Evolutionary conservation across 176 grass and related monocot species (phyloP).

Genomic region (Oryza brachyantha): DNA sequence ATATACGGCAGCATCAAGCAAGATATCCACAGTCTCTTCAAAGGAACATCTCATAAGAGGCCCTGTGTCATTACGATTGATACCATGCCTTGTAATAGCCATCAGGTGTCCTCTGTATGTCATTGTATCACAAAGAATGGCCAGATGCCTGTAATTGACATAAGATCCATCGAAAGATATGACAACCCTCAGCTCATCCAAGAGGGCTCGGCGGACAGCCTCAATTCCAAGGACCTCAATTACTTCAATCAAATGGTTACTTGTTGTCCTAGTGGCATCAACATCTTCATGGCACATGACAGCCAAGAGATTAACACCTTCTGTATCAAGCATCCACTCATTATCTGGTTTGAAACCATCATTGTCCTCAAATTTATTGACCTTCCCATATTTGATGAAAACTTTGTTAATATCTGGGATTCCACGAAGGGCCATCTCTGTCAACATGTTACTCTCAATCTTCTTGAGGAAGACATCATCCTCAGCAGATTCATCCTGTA

Average conservation of each 20-base stretch:
- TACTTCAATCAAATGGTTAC: slow-evolving; percentile 96
- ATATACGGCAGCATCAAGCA: slow-evolving; percentile 89
- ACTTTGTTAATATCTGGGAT: slow-evolving; percentile 99
- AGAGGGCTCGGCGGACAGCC: slow-evolving; percentile 77
- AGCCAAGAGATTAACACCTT: slow-evolving; percentile 94
- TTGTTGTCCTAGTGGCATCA: slow-evolving; percentile 92
- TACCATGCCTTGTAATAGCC: slow-evolving; percentile 93
- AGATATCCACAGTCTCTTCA: slow-evolving; percentile 92
- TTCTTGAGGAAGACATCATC: slow-evolving; percentile 93
- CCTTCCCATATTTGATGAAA: slow-evolving; percentile 80
- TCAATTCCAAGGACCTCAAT: slow-evolving; percentile 98
- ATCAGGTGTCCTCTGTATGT: slow-evolving; percentile 92
- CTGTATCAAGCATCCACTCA: slow-evolving; percentile 98
- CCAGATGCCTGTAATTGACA: slow-evolving; percentile 93
- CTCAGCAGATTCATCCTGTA: slow-evolving; percentile 93
- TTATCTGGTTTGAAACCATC: slow-evolving; percentile 77
- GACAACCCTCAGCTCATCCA: slow-evolving; percentile 92
- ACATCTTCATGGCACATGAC: slow-evolving; percentile 97
- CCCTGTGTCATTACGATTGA: slow-evolving; percentile 91
- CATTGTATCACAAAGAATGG: slow-evolving; percentile 98
- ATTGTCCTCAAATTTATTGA: slow-evolving; percentile 72
- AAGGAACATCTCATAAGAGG: slow-evolving; percentile 94
- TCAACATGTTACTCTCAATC: slow-evolving; percentile 96
- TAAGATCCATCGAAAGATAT: slow-evolving; percentile 99
- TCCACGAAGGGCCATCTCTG: slow-evolving; percentile 95